Conservation (phyloP, 2,329 filamentous ascomycete genomes). For the Fusarium sp. region DNA sequence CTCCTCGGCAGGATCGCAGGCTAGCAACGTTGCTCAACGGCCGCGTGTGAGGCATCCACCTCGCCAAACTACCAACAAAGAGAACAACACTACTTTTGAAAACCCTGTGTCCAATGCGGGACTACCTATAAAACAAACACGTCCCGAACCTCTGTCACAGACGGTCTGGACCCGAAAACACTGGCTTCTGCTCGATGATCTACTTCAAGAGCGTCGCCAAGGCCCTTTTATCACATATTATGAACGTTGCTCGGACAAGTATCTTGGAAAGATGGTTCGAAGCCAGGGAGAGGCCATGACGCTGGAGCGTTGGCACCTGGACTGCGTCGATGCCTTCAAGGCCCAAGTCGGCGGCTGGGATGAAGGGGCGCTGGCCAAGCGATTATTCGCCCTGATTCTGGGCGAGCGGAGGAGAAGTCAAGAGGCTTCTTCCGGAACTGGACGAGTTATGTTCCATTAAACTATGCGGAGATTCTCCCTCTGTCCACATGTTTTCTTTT, state of each 20-base stretch:
- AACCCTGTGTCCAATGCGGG: constrained; percentile 46
- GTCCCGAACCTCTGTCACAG: constrained; percentile 51
- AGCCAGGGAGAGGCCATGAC: constrained; percentile 59
- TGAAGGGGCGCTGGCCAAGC: constrained; percentile 60
- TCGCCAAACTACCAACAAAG: constrained; percentile 46
- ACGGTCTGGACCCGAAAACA: constrained; percentile 62
- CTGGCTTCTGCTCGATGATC: constrained; percentile 64
- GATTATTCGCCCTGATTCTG: constrained; percentile 64
- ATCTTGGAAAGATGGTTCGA: constrained; percentile 61
- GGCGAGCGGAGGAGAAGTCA: constrained; percentile 56
- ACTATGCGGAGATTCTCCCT: neutral
- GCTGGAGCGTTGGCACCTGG: constrained; percentile 67
- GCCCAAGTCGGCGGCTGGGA: constrained; percentile 62
- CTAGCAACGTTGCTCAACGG: constrained; percentile 20
- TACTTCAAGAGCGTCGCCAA: constrained; percentile 61
- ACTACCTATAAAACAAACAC: constrained; percentile 33
- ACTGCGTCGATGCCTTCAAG: constrained; percentile 66
- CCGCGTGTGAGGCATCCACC: constrained; percentile 17
- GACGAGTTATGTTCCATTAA: constrained; percentile 49
- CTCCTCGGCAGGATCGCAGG: constrained; percentile 34
- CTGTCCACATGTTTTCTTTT: constrained; percentile 9
- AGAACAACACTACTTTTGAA: constrained; percentile 47
- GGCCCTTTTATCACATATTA: constrained; percentile 51
- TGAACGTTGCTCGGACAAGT: constrained; percentile 47
- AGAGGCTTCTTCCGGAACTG: constrained; percentile 20